Conservation (phyloP, 1,139 yeast genomes). For the Candida glucosophila region DNA sequence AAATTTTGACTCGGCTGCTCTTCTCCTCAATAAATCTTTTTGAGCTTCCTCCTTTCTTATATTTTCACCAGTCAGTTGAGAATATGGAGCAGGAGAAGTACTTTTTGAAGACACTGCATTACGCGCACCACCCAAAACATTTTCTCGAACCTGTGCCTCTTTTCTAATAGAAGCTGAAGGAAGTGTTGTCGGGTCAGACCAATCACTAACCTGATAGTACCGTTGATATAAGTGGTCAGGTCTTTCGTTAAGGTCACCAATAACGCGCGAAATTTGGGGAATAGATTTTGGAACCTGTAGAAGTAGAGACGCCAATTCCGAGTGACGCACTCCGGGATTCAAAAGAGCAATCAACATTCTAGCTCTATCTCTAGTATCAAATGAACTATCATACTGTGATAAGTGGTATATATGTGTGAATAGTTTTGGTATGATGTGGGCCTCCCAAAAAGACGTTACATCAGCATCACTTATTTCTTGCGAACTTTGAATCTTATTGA, state of each 20-base stretch:
- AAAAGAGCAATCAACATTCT: constrained; percentile 56
- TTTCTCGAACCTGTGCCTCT: constrained; percentile 17
- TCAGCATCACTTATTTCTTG: constrained; percentile 21
- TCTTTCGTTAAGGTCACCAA: neutral
- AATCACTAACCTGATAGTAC: constrained; percentile 20
- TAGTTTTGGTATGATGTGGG: constrained; percentile 38
- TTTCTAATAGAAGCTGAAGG: constrained; percentile 33
- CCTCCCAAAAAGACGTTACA: constrained; percentile 5
- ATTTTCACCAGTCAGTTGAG: constrained; percentile 5
- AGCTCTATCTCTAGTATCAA: constrained; percentile 81
- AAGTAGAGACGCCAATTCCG: constrained; percentile 62
- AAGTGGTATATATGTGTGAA: constrained; percentile 56
- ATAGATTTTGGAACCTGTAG: constrained; percentile 79
- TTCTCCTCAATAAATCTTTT: neutral
- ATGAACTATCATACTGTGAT: constrained; percentile 65
- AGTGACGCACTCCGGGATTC: constrained; percentile 22
- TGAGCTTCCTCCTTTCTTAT: constrained; percentile 2
- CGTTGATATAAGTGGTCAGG: neutral
- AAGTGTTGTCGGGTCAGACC: constrained; percentile 26
- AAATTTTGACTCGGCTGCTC: constrained; percentile 28
- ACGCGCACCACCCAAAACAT: constrained; percentile 12
- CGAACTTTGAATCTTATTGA: constrained; percentile 15
- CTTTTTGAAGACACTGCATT: constrained; percentile 9
- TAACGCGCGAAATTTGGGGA: too few species aligned
- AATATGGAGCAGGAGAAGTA: constrained; percentile 8